Evolutionary conservation across 345 rosid genomes (phyloP), one percentile per base, ranked within the genome.

Genomic region (Citrus medica): DNA sequence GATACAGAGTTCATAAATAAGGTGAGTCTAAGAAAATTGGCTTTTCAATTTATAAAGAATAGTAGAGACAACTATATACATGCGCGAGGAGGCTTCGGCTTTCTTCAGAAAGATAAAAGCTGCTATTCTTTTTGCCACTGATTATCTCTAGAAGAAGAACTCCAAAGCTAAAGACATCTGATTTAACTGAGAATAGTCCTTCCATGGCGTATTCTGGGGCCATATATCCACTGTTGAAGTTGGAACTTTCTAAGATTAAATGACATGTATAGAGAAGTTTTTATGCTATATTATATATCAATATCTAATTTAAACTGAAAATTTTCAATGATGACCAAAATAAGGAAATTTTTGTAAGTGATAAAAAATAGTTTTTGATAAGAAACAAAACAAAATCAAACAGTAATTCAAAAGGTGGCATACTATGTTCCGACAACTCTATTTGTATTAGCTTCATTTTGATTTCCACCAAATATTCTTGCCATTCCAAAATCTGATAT

Each of bases 401-500:
- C 1, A 17, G 58, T 17, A 53, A 46, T 46, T 46, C 17, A 46
- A 17, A 8, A 53, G 58, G 46, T 12, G 24, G 21, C 75, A 27
- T 69, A 79, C 82, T 60, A 64, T 32, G 84, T 82, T 64, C 81
- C 77, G 42, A 82, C 86, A 42, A 79, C 46, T 76, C 73, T 79
- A 12, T 77, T 82, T 2, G 83, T 84, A 10, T 67, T 68, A 6
- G 80, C 77, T 61, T 82, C 67, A 7, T 7, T 78, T 76, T 82
- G 85, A 40, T 83, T 78, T 72, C 81, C 81, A 22, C 79, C 65
- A 24, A 73, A 82, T 55, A 76, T 85, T 60, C 79, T 58, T 0
- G 74, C 79, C 83, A 80, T 77, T 74, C 77, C 83, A 3, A 83
- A 83, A 9, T 83, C 77, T 28, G 86, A 83, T 67, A 83, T 77